Base-by-base conservation (phyloP, 2,329 filamentous ascomycete species). In the Pseudogymnoascus sp. region DNA sequence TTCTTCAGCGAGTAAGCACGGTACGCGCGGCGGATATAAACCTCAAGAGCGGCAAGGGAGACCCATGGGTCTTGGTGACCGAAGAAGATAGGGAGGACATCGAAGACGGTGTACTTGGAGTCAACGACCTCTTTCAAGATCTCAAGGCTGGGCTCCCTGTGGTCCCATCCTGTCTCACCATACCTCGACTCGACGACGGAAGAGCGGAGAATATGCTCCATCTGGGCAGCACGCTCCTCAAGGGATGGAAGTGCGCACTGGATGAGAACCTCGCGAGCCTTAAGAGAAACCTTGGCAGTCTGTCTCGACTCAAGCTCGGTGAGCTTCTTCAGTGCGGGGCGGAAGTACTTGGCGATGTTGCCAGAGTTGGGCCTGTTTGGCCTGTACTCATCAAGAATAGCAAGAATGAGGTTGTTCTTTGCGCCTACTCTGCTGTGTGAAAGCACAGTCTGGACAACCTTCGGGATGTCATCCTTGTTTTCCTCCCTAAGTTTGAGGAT, bases 31-130 rank as follows among this genome's bases (percentile, higher is more conserved):
- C 94, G 92, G 65, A 96, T 87, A 74, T 99, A 99, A 58, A 97
- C 92, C 74, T 99, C 94, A 4, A 99, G 84, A 57, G 94, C 91
- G 63, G 94, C 94, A 64, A 97, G 80, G 6, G 90, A 90, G 31
- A 99, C 93, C 90, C 92, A 97, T 10, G 91, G 87, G 71, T 99
- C 94, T 41, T 90, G 84, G 76, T 99, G 92, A 35, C 87, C 89
- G 72, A 99, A 99, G 84, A 99, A 99, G 62, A 91, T 86, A 6
- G 93, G 89, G 67, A 99, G 77, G 15, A 99, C 94, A 72, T 99
- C 94, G 69, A 97, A 96, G 66, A 99, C 94, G 41, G 93, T 97
- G 79, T 95, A 97, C 78, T 96, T 96, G 61, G 94, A 97, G 76
- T 99, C 94, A 60, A 99, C 91, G 33, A 99, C 92, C 75, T 99